phyloP scores from a whole-genome alignment of 257 asterid genomes.

The Solanum boliviense region DNA sequence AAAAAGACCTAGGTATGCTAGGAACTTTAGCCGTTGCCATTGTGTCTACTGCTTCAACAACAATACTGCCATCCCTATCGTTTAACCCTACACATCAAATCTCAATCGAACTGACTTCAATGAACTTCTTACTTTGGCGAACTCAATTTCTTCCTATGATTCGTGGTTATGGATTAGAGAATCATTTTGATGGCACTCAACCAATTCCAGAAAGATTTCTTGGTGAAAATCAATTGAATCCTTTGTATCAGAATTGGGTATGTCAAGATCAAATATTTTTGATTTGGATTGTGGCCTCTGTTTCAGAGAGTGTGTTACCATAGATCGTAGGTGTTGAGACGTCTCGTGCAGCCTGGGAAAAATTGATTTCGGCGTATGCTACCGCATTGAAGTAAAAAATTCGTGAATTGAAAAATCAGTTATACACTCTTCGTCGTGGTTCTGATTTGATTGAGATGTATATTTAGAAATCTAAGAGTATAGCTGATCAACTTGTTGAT shows the following conservation, averaged over 20 bases:
- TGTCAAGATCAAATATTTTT: background rate
- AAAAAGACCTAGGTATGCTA: too few relatives aligned
- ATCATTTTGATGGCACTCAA: background rate
- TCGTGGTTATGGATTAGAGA: background rate
- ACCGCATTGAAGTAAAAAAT: background rate
- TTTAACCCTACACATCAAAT: background rate
- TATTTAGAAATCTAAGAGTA: background rate
- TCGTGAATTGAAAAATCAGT: background rate
- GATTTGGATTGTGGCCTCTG: background rate
- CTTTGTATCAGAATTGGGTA: background rate
- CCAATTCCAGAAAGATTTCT: background rate
- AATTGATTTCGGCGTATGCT: background rate
- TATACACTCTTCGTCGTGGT: background rate
- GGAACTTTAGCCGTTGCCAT: background rate
- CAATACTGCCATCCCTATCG: background rate
- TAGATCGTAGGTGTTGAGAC: background rate
- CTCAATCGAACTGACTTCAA: background rate
- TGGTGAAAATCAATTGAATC: background rate
- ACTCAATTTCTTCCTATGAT: background rate
- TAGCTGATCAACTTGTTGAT: background rate
- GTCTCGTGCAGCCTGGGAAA: background rate
- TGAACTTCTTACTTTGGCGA: background rate
- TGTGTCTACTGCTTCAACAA: background rate
- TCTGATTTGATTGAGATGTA: background rate
- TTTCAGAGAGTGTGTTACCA: background rate